phyloP scores from a whole-genome alignment of 1,284 basidiomycete species.

The Cryptococcus sp. region DNA sequence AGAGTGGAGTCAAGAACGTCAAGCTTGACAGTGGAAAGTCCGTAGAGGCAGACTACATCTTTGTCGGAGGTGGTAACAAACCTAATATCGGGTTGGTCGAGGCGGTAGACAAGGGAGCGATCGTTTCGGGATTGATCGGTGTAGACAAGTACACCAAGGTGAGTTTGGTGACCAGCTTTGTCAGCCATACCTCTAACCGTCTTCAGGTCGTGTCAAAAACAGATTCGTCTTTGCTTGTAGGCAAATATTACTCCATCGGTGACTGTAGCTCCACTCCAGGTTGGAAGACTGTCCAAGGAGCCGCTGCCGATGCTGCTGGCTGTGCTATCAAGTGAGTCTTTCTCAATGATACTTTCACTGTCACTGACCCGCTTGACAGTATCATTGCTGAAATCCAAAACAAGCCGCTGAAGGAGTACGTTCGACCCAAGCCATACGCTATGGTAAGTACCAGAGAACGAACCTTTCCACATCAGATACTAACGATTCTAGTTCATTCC shows the following conservation, averaged over 20 bases:
- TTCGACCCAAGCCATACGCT: constrained; percentile 11
- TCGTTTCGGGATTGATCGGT: constrained; percentile 28
- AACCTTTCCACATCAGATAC: neutral
- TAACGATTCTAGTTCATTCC: constrained; percentile 23
- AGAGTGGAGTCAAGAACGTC: constrained; percentile 29
- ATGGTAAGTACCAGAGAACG: constrained; percentile 11
- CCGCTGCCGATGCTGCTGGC: constrained; percentile 31
- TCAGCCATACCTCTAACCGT: no score
- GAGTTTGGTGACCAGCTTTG: no score
- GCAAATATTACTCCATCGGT: constrained; percentile 43
- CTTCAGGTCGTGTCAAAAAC: constrained; percentile 18
- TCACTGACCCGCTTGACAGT: constrained; percentile 12
- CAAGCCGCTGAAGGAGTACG: constrained; percentile 24
- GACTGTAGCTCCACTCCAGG: constrained; percentile 35
- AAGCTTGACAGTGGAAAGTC: constrained; percentile 30
- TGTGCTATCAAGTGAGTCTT: constrained; percentile 26
- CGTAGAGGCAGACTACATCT: constrained; percentile 48
- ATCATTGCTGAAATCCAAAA: constrained; percentile 29
- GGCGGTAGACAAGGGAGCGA: constrained; percentile 31
- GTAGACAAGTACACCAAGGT: constrained; percentile 42
- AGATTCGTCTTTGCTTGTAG: constrained; percentile 12
- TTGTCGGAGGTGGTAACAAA: constrained; percentile 46
- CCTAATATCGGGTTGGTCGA: constrained; percentile 44
- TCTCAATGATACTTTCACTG: neutral
- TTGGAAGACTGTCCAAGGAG: constrained; percentile 36